Percentiles rank a stretch among this genome's conserved stretches.
Conservation (phyloP, 129 eudicot genomes). For the sunflower (Helianthus annuus) region DNA sequence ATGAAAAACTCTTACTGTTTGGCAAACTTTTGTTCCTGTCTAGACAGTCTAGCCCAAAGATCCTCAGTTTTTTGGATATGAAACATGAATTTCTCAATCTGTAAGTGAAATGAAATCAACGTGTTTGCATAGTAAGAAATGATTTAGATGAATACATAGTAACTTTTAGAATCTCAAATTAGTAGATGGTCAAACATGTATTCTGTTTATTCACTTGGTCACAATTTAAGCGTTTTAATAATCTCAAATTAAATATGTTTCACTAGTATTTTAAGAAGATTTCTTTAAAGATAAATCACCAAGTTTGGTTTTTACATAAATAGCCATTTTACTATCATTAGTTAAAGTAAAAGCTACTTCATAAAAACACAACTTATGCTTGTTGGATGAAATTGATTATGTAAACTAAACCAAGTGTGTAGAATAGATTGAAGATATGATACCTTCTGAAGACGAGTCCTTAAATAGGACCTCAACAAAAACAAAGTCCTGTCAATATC, state of each 20-base stretch:
- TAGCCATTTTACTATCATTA: too few species aligned
- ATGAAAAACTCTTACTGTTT: constrained; percentile 37
- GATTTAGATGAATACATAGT: not conserved
- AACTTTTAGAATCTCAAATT: not conserved
- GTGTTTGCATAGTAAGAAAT: not conserved
- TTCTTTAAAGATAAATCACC: not conserved
- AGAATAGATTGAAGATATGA: not conserved
- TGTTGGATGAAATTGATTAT: too few species aligned
- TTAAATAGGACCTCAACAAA: constrained; percentile 81
- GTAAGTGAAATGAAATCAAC: constrained; percentile 23
- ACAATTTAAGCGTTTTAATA: not conserved
- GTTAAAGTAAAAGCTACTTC: too few species aligned
- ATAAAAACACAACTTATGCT: too few species aligned
- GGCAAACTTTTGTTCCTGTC: constrained; percentile 68
- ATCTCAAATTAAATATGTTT: not conserved
- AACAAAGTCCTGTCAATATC: constrained; percentile 86
- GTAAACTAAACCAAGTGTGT: too few species aligned
- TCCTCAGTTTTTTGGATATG: constrained; percentile 65
- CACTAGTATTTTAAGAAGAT: not conserved
- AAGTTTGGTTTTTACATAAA: too few species aligned
- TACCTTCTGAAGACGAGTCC: constrained; percentile 94
- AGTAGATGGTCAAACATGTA: not conserved
- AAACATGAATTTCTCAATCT: constrained; percentile 81
- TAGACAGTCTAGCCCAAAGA: constrained; percentile 72
- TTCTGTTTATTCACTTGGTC: not conserved